These are phyloP conservation scores for Sextonia rubra DNA, from an alignment of 164 flowering plant genomes.

Conservation along the genomic window DNA sequence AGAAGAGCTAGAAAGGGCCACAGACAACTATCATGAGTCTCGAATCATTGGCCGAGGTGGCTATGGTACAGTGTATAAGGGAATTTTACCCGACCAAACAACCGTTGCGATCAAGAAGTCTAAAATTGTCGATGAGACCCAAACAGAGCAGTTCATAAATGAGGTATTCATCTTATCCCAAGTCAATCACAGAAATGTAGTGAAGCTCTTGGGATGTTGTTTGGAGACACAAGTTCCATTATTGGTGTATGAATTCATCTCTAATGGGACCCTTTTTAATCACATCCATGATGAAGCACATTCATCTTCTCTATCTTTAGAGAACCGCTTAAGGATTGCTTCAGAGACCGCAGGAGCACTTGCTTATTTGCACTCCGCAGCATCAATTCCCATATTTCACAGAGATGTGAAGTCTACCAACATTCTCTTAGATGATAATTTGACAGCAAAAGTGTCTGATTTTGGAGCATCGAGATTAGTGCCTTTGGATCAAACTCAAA, in stretches of 20 bases:
- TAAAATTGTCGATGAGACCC: conserved; percentile 12
- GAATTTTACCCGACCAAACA: not conserved
- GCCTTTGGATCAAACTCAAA: too few species aligned
- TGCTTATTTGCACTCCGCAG: too few species aligned
- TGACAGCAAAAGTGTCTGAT: too few species aligned
- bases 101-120: conserved; percentile 18
- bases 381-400: too few species aligned
- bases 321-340: too few species aligned
- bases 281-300: conserved; percentile 1
- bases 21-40: conserved; percentile 12
- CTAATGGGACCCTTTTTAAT: conserved; percentile 21
- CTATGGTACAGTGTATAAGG: conserved; percentile 16
- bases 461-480: too few species aligned
- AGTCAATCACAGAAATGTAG: conserved; percentile 24
- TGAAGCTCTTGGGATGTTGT: conserved; percentile 26
- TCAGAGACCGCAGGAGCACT: conserved; percentile 37
- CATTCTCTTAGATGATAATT: conserved; percentile 10
- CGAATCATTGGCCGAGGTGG: conserved; percentile 17
- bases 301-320: too few species aligned
- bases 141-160: conserved; percentile 20
- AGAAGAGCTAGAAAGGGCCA: conserved; percentile 16
- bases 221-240: conserved; percentile 25
- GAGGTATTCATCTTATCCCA: conserved; percentile 19
- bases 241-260: conserved; percentile 22
- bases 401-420: too few species aligned